phyloP scores from a whole-genome alignment of 768 basidiomycete genomes.

The Lanmaoa rubissima region DNA sequence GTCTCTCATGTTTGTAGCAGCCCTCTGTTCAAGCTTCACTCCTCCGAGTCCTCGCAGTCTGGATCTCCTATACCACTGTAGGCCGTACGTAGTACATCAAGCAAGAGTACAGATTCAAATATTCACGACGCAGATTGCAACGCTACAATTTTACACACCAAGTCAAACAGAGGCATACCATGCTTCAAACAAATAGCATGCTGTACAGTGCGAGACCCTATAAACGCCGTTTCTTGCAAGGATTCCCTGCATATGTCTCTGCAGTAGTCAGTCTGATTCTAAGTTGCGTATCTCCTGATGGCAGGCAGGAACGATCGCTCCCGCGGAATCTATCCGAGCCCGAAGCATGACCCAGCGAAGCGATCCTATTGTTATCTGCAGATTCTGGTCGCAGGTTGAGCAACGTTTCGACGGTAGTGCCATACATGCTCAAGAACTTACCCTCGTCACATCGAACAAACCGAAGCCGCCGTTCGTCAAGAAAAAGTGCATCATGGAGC shows the following conservation, averaged over 20 bases:
- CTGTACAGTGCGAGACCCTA: neutral
- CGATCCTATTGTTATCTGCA: neutral
- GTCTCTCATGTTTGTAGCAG: too few species aligned
- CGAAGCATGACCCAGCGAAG: too few species aligned
- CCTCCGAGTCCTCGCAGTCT: too few species aligned
- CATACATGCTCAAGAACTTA: neutral
- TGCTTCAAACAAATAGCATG: too few species aligned
- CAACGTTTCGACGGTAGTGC: neutral
- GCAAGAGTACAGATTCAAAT: too few species aligned
- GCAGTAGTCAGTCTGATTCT: constrained; percentile 4
- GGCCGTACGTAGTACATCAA: too few species aligned
- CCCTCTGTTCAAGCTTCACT: too few species aligned
- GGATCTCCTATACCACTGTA: too few species aligned
- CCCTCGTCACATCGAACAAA: neutral
- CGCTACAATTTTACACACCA: too few species aligned
- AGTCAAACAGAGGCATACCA: too few species aligned
- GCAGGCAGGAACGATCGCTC: neutral
- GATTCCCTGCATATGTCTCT: neutral
- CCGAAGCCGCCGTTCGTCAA: neutral
- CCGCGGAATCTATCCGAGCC: neutral
- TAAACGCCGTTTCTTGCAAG: neutral
- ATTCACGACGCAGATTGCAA: too few species aligned
- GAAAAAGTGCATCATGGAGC: constrained; percentile 8
- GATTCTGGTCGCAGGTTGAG: neutral
- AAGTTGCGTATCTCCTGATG: neutral